Conservation (phyloP, 306 rosid species). For the Prunus kanzakura region DNA sequence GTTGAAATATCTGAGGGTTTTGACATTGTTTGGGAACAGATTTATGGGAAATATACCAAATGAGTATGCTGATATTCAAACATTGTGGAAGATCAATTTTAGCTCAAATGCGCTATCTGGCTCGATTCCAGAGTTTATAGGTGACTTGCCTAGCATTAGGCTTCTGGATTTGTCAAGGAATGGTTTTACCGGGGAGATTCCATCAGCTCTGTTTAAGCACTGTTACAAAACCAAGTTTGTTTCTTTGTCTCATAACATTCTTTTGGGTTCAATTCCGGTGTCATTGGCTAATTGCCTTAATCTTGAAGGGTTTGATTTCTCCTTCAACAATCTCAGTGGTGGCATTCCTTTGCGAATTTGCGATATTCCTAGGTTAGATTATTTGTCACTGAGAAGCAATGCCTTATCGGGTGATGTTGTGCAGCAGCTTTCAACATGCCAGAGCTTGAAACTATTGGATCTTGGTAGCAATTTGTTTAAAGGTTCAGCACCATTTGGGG, state of each 20-base stretch:
- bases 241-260: constrained; percentile 70
- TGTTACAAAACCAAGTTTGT: constrained; percentile 77
- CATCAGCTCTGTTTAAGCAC: constrained; percentile 66
- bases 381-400: constrained; percentile 71
- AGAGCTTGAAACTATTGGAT: constrained; percentile 67
- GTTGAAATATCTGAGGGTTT: constrained; percentile 68
- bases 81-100: constrained; percentile 90
- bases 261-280: constrained; percentile 69
- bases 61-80: constrained; percentile 54
- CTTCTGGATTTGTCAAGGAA: constrained; percentile 89
- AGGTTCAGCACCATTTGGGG: constrained; percentile 64
- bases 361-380: constrained; percentile 65
- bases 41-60: constrained; percentile 71
- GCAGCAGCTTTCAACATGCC: constrained; percentile 51
- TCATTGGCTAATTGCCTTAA: constrained; percentile 67
- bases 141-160: constrained; percentile 72
- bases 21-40: constrained; percentile 81
- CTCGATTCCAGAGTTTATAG: constrained; percentile 80
- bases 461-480: constrained; percentile 67
- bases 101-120: constrained; percentile 86
- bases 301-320: constrained; percentile 95
- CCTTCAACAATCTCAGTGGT: constrained; percentile 78
- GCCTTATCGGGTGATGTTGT: constrained; percentile 63
- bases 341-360: constrained; percentile 60
- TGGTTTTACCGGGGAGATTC: constrained; percentile 74